A percentile compares a stretch with the other conserved stretches of the same genome.
These are phyloP conservation scores for Trichoderma harzianum DNA, from an alignment of 2,329 filamentous ascomycete species.

Conservation along the genomic window DNA sequence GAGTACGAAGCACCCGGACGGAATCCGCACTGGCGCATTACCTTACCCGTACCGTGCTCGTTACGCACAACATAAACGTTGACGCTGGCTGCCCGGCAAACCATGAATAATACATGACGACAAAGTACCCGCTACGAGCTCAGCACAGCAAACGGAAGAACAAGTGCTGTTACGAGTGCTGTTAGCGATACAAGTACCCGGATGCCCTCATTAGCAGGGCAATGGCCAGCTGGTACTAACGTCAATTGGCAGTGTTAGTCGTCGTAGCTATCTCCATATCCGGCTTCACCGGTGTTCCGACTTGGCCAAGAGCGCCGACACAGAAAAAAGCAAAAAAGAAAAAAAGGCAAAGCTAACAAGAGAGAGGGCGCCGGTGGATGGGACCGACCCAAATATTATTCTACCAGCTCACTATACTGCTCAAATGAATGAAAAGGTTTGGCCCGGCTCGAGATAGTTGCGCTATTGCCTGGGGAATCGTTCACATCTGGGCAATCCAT, in stretches of 20 bases:
- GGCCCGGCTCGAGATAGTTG: not conserved
- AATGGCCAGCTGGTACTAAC: not conserved
- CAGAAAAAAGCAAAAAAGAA: not conserved
- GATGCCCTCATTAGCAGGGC: not conserved
- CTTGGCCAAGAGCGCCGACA: not conserved
- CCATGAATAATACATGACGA: not conserved
- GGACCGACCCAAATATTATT: not conserved
- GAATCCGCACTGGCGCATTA: not conserved
- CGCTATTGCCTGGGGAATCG: not conserved
- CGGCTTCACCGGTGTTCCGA: slow-evolving; percentile 10
- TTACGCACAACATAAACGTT: not conserved
- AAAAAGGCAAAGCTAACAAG: not conserved
- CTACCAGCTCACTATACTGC: not conserved
- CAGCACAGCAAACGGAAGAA: not conserved
- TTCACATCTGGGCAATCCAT: not conserved
- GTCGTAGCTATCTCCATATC: slow-evolving; percentile 1
- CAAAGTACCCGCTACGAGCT: not conserved
- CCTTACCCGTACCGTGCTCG: not conserved
- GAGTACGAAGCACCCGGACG: not conserved
- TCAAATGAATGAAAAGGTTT: not conserved
- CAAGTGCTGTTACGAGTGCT: not conserved
- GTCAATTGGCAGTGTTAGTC: not conserved
- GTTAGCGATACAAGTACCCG: not conserved
- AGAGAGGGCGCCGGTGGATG: not conserved
- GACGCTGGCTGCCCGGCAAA: not conserved